Evolutionary conservation across 2,329 filamentous ascomycete genomes (phyloP), one percentile per base, ranked within the genome.

Genomic region (Paraphaeosphaeria sporulosa): DNA sequence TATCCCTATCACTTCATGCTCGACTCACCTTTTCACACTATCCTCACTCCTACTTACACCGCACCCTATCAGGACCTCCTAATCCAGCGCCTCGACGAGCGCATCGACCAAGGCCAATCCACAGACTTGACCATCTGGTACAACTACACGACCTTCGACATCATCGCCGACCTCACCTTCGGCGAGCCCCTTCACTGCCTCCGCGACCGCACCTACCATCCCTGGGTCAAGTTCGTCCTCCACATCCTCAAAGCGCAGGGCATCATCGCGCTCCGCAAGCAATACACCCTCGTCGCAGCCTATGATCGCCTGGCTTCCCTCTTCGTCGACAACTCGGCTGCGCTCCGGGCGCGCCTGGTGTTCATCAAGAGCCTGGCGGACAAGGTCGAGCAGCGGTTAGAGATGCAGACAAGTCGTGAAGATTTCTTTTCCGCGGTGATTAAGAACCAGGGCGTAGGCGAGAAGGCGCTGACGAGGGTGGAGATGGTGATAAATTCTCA

Each of bases 401-500:
- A 71, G 27, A 61, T 61, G 8, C 64, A 64, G 1, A 57, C 50
- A 0, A 42, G 52, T 0, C 63, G 71, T 1, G 66, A 67, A 1
- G 73, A 75, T 42, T 74, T 76, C 60, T 70, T 74, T 55, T 59
- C 58, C 1, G 57, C 66, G 46, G 66, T 76, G n/a, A 27, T 71
- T 9, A 64, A 70, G 30, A 72, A 69, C 52, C 60, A 73, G 40
- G 62, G 48, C 5, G 60, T 47, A 0, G 56, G 58, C 0, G 60
- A 54, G 2, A 71, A 67, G 25, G 61, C 60, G 0, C 4, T 76
- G 15, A 64, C 67, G 0, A 59, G 63, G 10, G 65, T 58, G 1
- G 78, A 81, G 49, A 76, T 82, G 44, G 67, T 76, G 43, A 53
- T 66, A 3, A 80, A 77, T 43, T 66, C 73, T 0, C 58, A 68